Conservation (phyloP, 257 asterid species). For the Linaria vulgaris region DNA sequence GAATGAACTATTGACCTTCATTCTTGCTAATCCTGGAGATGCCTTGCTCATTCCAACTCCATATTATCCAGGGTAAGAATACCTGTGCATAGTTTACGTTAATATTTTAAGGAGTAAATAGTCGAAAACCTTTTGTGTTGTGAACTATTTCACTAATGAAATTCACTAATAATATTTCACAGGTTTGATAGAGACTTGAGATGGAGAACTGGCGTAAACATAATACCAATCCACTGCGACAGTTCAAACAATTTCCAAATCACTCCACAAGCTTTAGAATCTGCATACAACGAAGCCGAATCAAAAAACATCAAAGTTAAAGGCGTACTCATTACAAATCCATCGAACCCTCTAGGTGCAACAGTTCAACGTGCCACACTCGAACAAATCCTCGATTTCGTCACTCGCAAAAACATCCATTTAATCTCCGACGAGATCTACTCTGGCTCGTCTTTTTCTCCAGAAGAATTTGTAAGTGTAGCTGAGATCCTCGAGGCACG, state of each 20-base stretch:
- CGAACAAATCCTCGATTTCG: conserved; percentile 42
- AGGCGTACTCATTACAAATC: conserved; percentile 49
- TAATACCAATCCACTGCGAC: conserved; percentile 44
- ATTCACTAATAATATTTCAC: background rate
- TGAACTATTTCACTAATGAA: too few relatives aligned
- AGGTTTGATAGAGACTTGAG: conserved; percentile 38
- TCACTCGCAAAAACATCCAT: conserved; percentile 34
- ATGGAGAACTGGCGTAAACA: conserved; percentile 39
- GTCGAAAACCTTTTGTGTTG: too few relatives aligned
- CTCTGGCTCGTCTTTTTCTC: conserved; percentile 52
- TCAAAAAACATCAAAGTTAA: conserved; percentile 30
- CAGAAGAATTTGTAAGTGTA: conserved; percentile 46
- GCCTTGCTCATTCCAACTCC: conserved; percentile 92
- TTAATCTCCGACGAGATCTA: conserved; percentile 58
- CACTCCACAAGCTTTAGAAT: conserved; percentile 38
- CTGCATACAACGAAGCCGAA: conserved; percentile 37
- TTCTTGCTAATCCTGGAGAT: conserved; percentile 77
- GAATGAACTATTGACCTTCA: conserved; percentile 78
- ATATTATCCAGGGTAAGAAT: conserved; percentile 85
- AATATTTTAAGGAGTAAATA: background rate
- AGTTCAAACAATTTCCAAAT: conserved; percentile 49
- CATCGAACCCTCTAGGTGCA: conserved; percentile 58
- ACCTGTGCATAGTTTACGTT: too few relatives aligned
- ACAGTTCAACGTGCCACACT: conserved; percentile 35
- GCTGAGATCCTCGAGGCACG: conserved; percentile 41